Evolutionary conservation across 495 filamentous ascomycete genomes (phyloP).

Genomic region (Neurospora sp.): DNA sequence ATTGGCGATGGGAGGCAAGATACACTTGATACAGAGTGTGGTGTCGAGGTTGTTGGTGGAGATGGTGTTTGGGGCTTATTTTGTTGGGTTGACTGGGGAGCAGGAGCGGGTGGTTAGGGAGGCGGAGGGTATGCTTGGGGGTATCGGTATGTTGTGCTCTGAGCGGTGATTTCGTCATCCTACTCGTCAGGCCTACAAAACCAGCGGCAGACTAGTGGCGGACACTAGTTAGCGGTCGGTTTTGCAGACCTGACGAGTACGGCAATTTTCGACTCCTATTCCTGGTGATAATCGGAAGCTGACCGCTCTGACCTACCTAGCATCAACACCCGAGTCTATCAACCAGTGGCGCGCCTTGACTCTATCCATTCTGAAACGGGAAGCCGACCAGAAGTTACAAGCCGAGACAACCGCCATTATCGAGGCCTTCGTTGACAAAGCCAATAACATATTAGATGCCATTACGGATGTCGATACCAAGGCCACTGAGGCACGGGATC

Average conservation of each 20-base stretch:
- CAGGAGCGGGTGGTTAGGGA: slow-evolving; percentile 30
- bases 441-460: slow-evolving; percentile 30
- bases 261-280: too few relatives aligned
- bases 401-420: slow-evolving; percentile 25
- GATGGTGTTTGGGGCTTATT: slow-evolving; percentile 41
- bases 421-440: slow-evolving; percentile 25
- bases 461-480: slow-evolving; percentile 25
- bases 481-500: slow-evolving; percentile 34
- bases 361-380: slow-evolving; percentile 39
- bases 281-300: too few relatives aligned
- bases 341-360: slow-evolving; percentile 47
- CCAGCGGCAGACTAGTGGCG: too few relatives aligned
- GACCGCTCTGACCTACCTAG: not conserved
- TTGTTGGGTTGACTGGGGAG: slow-evolving; percentile 38
- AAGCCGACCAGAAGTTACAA: slow-evolving; percentile 31
- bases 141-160: slow-evolving; percentile 40
- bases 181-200: too few relatives aligned
- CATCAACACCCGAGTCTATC: slow-evolving; percentile 35
- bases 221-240: too few relatives aligned
- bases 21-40: slow-evolving; percentile 43
- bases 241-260: too few relatives aligned
- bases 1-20: slow-evolving; percentile 35
- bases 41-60: slow-evolving; percentile 42
- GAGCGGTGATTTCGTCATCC: too few relatives aligned
- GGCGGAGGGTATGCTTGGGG: slow-evolving; percentile 34